Base-by-base conservation (phyloP, 805 yeast genomes). In the Starmerella gropengiesseri region DNA sequence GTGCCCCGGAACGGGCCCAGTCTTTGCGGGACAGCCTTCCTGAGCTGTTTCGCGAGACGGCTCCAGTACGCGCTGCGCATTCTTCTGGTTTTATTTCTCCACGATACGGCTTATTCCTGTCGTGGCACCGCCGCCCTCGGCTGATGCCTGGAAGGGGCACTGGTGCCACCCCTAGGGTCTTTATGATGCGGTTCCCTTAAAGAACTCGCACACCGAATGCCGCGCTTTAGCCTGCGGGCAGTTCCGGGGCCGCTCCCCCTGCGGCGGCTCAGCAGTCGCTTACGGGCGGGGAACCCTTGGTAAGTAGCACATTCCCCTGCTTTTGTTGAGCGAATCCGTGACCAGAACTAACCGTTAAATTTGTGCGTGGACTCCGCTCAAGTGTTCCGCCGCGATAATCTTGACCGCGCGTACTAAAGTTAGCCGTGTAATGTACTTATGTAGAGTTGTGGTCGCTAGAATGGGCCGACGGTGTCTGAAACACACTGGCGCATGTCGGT, bases 401-500 rank as follows among this genome's bases (percentile, higher is more conserved):
- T n/a, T n/a, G n/a, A n/a, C n/a, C n/a, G n/a, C n/a, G n/a, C n/a
- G n/a, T n/a, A n/a, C n/a, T n/a, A n/a, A n/a, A n/a, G n/a, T n/a
- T n/a, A n/a, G n/a, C n/a, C n/a, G n/a, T n/a, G n/a, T 23, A 7
- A 23, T 23, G 11, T 23, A 23, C 11, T 23, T 23, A 23, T 23
- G 11, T 23, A 23, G 26, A 11, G 11, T 8, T 23, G 11, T 23
- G n/a, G n/a, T n/a, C n/a, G n/a, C 11, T 23, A 3, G n/a, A 14
- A n/a, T 3, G 31, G 25, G 25, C 39, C 39, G 17, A 36, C 39
- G 4, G 39, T 36, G 18, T 52, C 49, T 5, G 68, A 62, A 0
- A 82, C 81, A 62, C 94, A 83, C 11, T 68, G 67, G 48, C 93
- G 67, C 59, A 83, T 66, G n/a, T 63, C 67, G 20, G 64, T 61